Evolutionary conservation across 148 eudicot genomes (phyloP).

Genomic region (Silene conica): DNA sequence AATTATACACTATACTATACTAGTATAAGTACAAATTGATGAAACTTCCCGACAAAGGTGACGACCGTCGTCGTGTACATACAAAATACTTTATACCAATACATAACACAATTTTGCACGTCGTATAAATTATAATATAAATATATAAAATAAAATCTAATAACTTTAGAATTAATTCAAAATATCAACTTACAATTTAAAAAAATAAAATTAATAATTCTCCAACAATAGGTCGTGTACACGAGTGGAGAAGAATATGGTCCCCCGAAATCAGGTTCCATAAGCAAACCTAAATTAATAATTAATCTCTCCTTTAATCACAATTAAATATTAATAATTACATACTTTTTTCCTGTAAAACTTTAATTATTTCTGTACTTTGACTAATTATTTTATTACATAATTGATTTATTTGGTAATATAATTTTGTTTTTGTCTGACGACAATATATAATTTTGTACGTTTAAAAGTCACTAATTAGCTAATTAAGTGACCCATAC

Average conservation of each 20-base stretch:
- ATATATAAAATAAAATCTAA: background rate
- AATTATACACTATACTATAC: no score
- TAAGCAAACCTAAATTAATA: background rate
- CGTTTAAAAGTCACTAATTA: constrained; percentile 17
- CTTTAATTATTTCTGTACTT: background rate
- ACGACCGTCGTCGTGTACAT: constrained; percentile 15
- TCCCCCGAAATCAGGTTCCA: constrained; percentile 19
- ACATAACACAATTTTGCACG: constrained; percentile 24
- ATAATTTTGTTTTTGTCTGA: constrained; percentile 18
- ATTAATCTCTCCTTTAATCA: constrained; percentile 21
- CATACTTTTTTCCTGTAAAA: background rate
- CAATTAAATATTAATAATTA: constrained; percentile 7
- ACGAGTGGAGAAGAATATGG: constrained; percentile 35
- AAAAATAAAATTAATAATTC: background rate
- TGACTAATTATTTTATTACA: constrained; percentile 6
- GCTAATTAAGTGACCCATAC: constrained; percentile 14
- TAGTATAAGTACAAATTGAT: background rate
- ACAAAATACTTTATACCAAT: background rate
- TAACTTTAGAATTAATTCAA: background rate
- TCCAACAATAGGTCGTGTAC: constrained; percentile 38
- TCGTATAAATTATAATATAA: constrained; percentile 8
- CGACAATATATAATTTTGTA: constrained; percentile 20
- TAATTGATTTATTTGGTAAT: constrained; percentile 1
- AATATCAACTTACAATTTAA: background rate
- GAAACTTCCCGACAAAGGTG: constrained; percentile 4